A percentile compares a stretch with the other conserved stretches of the same genome.
These are phyloP conservation scores for Xylaria sp. DNA, from an alignment of 2,329 filamentous ascomycete genomes.

Conservation along the genomic window DNA sequence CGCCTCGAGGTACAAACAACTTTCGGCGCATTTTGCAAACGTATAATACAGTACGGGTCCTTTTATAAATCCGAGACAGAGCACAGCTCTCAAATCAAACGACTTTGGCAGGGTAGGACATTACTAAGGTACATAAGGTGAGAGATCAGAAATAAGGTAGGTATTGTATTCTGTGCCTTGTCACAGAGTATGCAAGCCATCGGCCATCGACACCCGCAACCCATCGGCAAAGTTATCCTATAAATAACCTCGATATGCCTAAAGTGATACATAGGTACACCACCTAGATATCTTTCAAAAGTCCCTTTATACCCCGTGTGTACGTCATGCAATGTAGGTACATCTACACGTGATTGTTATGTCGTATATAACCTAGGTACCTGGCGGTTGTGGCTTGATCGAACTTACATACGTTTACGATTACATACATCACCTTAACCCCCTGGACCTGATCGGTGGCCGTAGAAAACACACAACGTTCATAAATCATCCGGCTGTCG, in stretches of 20 bases:
- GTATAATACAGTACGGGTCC: constrained; percentile 1
- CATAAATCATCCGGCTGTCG: neutral
- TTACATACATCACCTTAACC: neutral
- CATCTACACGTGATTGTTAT: constrained; percentile 27
- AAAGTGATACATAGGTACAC: neutral
- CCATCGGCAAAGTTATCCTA: constrained; percentile 16
- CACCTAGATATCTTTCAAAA: constrained; percentile 23
- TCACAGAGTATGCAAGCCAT: constrained; percentile 16
- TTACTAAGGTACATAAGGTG: neutral
- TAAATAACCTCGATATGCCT: constrained; percentile 17
- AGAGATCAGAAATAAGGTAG: neutral
- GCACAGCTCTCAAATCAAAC: constrained; percentile 4
- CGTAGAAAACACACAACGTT: constrained; percentile 8
- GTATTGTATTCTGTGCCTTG: neutral
- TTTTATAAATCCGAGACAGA: constrained; percentile 17
- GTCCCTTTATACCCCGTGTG: constrained; percentile 28
- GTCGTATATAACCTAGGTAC: constrained; percentile 2
- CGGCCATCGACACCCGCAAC: constrained; percentile 14
- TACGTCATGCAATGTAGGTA: constrained; percentile 23
- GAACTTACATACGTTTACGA: constrained; percentile 7
- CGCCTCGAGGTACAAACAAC: neutral
- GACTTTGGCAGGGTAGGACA: neutral
- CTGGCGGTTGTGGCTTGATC: constrained; percentile 33
- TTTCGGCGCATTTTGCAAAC: constrained; percentile 1
- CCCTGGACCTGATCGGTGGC: constrained; percentile 19